These are phyloP conservation scores for Brasilioporus rufonigricans DNA, from an alignment of 768 basidiomycete genomes.

Conservation along the genomic window DNA sequence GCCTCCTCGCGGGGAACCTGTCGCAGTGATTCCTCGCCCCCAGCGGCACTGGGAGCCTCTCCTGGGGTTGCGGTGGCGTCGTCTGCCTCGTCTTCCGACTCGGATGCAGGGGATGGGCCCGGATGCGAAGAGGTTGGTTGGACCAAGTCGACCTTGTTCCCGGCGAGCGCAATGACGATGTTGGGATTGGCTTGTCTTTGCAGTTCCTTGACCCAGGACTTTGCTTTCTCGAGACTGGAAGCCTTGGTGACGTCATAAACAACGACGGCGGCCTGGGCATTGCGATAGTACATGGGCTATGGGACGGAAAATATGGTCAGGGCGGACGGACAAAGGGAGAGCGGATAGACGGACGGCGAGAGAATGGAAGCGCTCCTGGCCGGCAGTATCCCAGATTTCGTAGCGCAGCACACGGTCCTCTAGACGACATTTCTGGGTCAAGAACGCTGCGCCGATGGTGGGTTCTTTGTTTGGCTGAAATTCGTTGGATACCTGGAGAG, in stretches of 20 bases:
- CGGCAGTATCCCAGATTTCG: conserved; percentile 98
- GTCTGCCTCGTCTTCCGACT: conserved; percentile 86
- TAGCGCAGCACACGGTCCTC: conserved; percentile 93
- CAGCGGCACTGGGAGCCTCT: conserved; percentile 51
- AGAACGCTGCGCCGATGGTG: conserved; percentile 94
- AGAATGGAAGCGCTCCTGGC: conserved; percentile 96
- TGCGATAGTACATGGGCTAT: conserved; percentile 98
- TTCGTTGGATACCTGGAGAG: conserved; percentile 82
- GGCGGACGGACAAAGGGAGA: neutral
- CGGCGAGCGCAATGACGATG: conserved; percentile 97
- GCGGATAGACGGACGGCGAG: conserved; percentile 65
- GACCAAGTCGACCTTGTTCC: conserved; percentile 95
- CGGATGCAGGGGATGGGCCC: conserved; percentile 48
- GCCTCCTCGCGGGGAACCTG: conserved; percentile 96
- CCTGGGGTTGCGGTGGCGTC: conserved; percentile 90
- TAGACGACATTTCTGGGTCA: conserved; percentile 92
- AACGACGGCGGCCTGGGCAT: conserved; percentile 96
- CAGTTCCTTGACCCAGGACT: conserved; percentile 99
- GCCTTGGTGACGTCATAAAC: conserved; percentile 98
- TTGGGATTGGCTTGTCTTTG: conserved; percentile 99
- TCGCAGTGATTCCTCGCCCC: conserved; percentile 68
- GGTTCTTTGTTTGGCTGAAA: conserved; percentile 99
- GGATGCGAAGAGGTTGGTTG: conserved; percentile 58
- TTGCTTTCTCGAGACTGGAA: conserved; percentile 94
- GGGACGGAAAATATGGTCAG: conserved; percentile 3